These are phyloP conservation scores for Phytopythium delawarense DNA, from an alignment of 352 stramenopile species.

Conservation along the genomic window DNA sequence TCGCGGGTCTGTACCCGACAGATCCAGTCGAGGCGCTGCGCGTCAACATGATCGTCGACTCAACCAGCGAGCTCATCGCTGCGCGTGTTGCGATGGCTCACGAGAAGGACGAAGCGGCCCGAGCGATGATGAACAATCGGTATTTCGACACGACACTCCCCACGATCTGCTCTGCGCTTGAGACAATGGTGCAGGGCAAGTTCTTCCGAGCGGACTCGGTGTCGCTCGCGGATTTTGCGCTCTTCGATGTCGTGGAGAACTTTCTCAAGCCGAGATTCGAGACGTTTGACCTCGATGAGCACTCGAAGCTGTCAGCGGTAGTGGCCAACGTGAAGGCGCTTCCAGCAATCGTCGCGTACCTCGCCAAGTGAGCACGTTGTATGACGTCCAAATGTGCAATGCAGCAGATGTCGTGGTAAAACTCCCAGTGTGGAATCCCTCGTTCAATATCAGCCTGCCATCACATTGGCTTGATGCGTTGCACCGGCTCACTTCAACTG, in stretches of 20 bases:
- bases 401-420: too few relatives aligned
- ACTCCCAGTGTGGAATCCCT: too few relatives aligned
- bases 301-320: slow-evolving; percentile 39
- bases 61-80: neutral
- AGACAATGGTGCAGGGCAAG: slow-evolving; percentile 39
- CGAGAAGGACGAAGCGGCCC: slow-evolving; percentile 24
- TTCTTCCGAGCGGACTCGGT: slow-evolving; percentile 42
- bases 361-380: slow-evolving; percentile 11
- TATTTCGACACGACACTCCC: slow-evolving; percentile 36
- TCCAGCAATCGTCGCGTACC: slow-evolving; percentile 28
- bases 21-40: slow-evolving; percentile 21
- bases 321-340: slow-evolving; percentile 32
- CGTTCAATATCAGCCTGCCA: too few relatives aligned
- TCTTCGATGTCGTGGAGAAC: slow-evolving; percentile 41
- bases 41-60: slow-evolving; percentile 24
- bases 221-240: slow-evolving; percentile 21
- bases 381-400: too few relatives aligned
- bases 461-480: neutral
- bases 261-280: slow-evolving; percentile 14
- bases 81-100: too few relatives aligned
- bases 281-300: slow-evolving; percentile 24
- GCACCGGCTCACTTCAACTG: too few relatives aligned
- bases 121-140: slow-evolving; percentile 35
- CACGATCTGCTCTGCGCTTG: slow-evolving; percentile 27
- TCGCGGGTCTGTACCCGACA: slow-evolving; percentile 27